Conservation (phyloP, 495 filamentous ascomycete genomes). For the Aspergillus olivimuriae region DNA sequence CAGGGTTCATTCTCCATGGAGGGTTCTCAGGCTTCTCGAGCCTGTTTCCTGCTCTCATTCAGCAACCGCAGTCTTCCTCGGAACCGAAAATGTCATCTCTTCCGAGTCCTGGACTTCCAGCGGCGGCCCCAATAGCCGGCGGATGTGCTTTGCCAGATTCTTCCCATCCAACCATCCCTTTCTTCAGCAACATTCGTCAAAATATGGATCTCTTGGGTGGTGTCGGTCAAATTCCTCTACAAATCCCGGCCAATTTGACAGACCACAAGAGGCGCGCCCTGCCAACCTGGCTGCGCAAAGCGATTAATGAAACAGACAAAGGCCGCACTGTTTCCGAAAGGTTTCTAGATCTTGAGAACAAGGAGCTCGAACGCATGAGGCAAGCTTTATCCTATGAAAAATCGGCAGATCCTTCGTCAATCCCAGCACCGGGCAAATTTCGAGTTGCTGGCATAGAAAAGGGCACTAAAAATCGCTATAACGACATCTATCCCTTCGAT, state of each 20-base stretch:
- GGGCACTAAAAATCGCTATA: slow-evolving; percentile 91
- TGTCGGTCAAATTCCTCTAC: slow-evolving; percentile 81
- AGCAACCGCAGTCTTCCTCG: slow-evolving; percentile 17
- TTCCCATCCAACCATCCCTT: slow-evolving; percentile 68
- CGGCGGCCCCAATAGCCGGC: slow-evolving; percentile 70
- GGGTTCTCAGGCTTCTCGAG: slow-evolving; percentile 46
- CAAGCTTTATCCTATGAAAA: slow-evolving; percentile 69
- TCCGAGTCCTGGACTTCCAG: slow-evolving; percentile 44
- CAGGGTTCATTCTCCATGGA: slow-evolving; percentile 62
- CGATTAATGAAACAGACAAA: slow-evolving; percentile 56
- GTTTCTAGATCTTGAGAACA: slow-evolving; percentile 77
- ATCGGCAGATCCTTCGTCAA: slow-evolving; percentile 39
- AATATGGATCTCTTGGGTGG: slow-evolving; percentile 94
- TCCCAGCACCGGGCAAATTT: slow-evolving; percentile 25
- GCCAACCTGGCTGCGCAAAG: slow-evolving; percentile 71
- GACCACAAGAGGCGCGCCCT: slow-evolving; percentile 39
- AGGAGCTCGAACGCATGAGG: slow-evolving; percentile 85
- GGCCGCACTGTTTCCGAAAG: slow-evolving; percentile 76
- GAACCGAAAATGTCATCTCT: slow-evolving; percentile 36
- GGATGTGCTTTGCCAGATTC: slow-evolving; percentile 76
- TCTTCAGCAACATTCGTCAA: slow-evolving; percentile 93
- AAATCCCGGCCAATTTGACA: slow-evolving; percentile 55
- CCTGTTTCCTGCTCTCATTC: slow-evolving; percentile 40
- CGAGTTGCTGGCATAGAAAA: slow-evolving; percentile 88
- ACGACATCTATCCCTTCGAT: slow-evolving; percentile 96